These are phyloP conservation scores for Claviceps pusilla DNA, from an alignment of 2,329 filamentous ascomycete species.

Conservation along the genomic window DNA sequence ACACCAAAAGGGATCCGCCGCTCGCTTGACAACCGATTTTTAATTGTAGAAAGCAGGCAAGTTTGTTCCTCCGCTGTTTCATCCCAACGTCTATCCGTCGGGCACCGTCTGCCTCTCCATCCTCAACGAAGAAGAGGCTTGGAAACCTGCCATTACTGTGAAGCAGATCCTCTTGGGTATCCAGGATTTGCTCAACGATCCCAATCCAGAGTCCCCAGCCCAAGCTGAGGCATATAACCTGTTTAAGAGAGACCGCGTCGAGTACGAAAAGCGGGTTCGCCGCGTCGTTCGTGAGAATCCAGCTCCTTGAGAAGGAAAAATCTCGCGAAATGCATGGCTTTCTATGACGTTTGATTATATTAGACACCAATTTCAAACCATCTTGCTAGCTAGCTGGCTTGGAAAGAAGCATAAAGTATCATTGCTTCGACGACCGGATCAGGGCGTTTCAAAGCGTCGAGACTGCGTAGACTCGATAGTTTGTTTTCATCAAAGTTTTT, in stretches of 20 bases:
- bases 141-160: constrained; percentile 96
- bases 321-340: constrained; percentile 6
- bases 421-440: constrained; percentile 10
- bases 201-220: constrained; percentile 90
- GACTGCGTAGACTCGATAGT: background rate
- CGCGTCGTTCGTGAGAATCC: constrained; percentile 83
- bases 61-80: constrained; percentile 89
- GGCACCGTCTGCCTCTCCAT: constrained; percentile 96
- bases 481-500: constrained; percentile 10
- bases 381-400: constrained; percentile 15
- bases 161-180: constrained; percentile 95
- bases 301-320: constrained; percentile 37
- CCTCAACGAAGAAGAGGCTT: constrained; percentile 93
- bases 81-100: constrained; percentile 96
- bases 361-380: constrained; percentile 7
- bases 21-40: background rate
- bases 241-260: constrained; percentile 74
- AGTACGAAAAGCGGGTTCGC: constrained; percentile 80
- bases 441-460: background rate
- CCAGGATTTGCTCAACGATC: constrained; percentile 87
- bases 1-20: too few species aligned
- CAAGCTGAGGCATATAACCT: constrained; percentile 96
- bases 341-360: background rate
- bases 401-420: constrained; percentile 10
- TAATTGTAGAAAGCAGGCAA: constrained; percentile 49